Percentiles rank a stretch among this genome's conserved stretches.
Evolutionary conservation across 768 basidiomycete species (phyloP).

Genomic region (Chalciporus piperatus): DNA sequence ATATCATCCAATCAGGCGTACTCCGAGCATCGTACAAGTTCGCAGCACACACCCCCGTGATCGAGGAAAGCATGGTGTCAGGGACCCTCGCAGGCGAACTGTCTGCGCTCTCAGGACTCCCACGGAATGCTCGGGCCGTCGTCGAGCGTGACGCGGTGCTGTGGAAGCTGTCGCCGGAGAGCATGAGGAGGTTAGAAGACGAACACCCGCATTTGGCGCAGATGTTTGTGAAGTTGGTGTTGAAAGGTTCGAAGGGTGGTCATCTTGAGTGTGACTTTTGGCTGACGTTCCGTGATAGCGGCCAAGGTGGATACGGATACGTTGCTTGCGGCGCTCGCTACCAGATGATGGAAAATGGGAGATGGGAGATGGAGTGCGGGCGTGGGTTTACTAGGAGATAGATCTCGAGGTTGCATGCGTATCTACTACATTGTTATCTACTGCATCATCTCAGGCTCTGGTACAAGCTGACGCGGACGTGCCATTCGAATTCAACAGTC

Average conservation of each 20-base stretch:
- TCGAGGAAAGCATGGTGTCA: slow-evolving; percentile 91
- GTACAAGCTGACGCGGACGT: too few relatives aligned
- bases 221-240: slow-evolving; percentile 61
- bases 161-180: slow-evolving; percentile 72
- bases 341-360: slow-evolving; percentile 26
- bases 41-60: slow-evolving; percentile 57
- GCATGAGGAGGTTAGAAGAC: slow-evolving; percentile 58
- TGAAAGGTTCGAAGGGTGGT: slow-evolving; percentile 57
- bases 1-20: slow-evolving; percentile 85
- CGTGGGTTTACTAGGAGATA: too few relatives aligned
- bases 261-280: slow-evolving; percentile 15
- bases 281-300: slow-evolving; percentile 33
- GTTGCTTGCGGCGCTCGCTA: slow-evolving; percentile 54
- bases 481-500: too few relatives aligned
- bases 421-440: neutral
- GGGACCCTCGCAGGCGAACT: slow-evolving; percentile 93
- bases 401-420: too few relatives aligned
- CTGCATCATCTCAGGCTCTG: neutral
- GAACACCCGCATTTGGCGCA: slow-evolving; percentile 68
- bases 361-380: too few relatives aligned
- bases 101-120: slow-evolving; percentile 73
- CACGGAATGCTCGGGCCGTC: slow-evolving; percentile 81
- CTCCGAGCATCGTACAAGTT: slow-evolving; percentile 82
- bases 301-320: slow-evolving; percentile 67
- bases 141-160: slow-evolving; percentile 76